Base-by-base conservation (phyloP, 1,139 yeast genomes). In the Blastobotrys malaysiensis region DNA sequence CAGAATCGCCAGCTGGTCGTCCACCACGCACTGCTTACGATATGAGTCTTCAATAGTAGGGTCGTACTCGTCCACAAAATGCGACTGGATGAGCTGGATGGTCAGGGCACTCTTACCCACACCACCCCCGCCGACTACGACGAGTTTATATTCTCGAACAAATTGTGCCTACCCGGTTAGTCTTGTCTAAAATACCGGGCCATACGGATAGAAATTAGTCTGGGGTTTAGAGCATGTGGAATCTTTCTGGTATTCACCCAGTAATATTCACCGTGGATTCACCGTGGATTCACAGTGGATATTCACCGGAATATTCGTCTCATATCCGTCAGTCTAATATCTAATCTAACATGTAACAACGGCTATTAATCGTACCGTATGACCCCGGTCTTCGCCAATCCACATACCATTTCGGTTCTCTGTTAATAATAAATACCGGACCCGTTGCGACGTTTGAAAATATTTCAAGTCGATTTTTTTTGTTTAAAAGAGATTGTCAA, bases 21-120 rank as follows among this genome's bases (percentile, higher is more conserved):
- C 97, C 49, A 93, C 85, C 66, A 88, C 95, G 59, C 91, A 84
- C 64, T 90, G 96, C 66, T 91, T 93, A 57, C 97, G 78, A 71
- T 93, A 93, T 1, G 97, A 88, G 69, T 93, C 99, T 72, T 95
- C 99, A 66, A 93, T 93, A 21, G 99, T 93, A 14, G 99, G 99
- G 73, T 93, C 98, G 66, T 93, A 93, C 66, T 93, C 97, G 69
- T 90, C 96, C 44, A 91, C 96, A 68, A 91, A 91, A 69, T 89
- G 96, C 53, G 88, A 55, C 52, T 63, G 66, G 26, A 65, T 63
- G 47, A 64, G 59, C 52, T 91, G 95, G 62, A 91, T 89, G 54
- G 98, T 91, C 60, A 91, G 77, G 5, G 98, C 98, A 11, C 96
- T 87, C 72, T 93, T 93, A 74, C 99, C 99, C 56, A 93, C 98